Conservation (phyloP, 2,329 filamentous ascomycete genomes). For the Ophiostoma perfectum region DNA sequence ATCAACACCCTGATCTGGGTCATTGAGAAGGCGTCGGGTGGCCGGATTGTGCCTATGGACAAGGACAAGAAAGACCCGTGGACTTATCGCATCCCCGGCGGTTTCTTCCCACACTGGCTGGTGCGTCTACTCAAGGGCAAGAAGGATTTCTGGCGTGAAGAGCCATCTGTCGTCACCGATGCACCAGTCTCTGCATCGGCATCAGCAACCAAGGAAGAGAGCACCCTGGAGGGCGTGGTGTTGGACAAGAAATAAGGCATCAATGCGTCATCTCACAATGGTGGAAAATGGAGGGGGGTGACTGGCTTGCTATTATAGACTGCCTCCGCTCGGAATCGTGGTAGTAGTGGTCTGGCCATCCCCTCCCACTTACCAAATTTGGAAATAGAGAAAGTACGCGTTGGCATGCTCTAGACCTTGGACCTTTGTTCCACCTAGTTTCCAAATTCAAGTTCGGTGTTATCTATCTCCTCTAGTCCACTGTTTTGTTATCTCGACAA, state of each 20-base stretch:
- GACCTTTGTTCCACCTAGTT: not conserved
- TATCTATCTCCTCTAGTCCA: not conserved
- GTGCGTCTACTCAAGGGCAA: conserved; percentile 29
- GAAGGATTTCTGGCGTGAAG: conserved; percentile 23
- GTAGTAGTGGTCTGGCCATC: not conserved
- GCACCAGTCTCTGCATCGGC: not conserved
- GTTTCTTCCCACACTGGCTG: conserved; percentile 39
- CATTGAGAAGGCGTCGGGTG: conserved; percentile 41
- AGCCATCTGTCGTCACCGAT: conserved; percentile 9
- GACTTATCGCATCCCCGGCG: conserved; percentile 48
- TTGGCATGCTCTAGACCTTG: not conserved
- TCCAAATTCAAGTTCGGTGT: not conserved
- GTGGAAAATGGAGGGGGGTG: not conserved
- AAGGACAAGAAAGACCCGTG: conserved; percentile 53
- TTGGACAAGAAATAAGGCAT: conserved; percentile 9
- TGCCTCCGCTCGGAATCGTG: not conserved
- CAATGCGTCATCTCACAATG: conserved; percentile 1
- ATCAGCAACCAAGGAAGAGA: conserved; percentile 12
- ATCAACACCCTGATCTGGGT: conserved; percentile 46
- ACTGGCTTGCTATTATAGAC: conserved; percentile 10
- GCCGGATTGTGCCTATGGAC: conserved; percentile 43
- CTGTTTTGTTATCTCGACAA: conserved; percentile 5
- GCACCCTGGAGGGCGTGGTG: conserved; percentile 6
- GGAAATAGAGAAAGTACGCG: conserved; percentile 2
- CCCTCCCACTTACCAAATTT: not conserved